Conservation (phyloP, 345 rosid genomes). For the Arabis alpina region DNA sequence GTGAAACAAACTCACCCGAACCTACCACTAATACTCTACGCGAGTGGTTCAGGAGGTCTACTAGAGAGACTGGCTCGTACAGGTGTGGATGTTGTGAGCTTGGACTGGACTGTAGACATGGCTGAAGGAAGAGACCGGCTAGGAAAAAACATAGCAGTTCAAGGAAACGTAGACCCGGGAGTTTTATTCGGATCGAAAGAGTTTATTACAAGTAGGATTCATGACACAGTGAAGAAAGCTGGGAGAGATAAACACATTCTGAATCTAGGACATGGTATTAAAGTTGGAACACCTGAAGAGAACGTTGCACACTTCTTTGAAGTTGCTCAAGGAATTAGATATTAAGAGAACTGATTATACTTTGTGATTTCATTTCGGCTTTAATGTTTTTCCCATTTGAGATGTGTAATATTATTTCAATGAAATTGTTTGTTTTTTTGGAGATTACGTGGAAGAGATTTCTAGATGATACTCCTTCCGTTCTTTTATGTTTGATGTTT, state of each 20-base stretch:
- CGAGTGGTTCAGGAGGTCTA: slow-evolving; percentile 95
- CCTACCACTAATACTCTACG: slow-evolving; percentile 88
- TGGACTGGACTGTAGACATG: slow-evolving; percentile 99
- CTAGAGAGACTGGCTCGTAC: slow-evolving; percentile 87
- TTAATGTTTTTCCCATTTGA: slow-evolving; percentile 9
- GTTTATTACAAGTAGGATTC: slow-evolving; percentile 81
- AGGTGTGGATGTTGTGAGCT: slow-evolving; percentile 92
- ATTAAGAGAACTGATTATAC: slow-evolving; percentile 41
- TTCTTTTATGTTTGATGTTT: no score
- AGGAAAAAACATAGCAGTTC: slow-evolving; percentile 80
- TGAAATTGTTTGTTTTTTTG: neutral
- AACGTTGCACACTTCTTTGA: slow-evolving; percentile 95
- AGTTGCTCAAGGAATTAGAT: slow-evolving; percentile 80
- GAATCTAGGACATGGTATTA: slow-evolving; percentile 95
- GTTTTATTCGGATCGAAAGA: slow-evolving; percentile 90
- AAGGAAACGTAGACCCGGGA: slow-evolving; percentile 95
- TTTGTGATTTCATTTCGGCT: slow-evolving; percentile 35
- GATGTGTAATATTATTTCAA: slow-evolving; percentile 25
- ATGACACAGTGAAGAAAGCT: slow-evolving; percentile 88
- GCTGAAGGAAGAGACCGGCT: slow-evolving; percentile 90
- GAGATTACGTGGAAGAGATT: slow-evolving; percentile 11
- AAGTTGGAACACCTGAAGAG: slow-evolving; percentile 94
- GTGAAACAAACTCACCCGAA: slow-evolving; percentile 85
- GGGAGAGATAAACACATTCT: slow-evolving; percentile 85
- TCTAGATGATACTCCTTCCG: no score